These are phyloP conservation scores for Panicum virgatum DNA, from an alignment of 202 grass and related monocot species.

Conservation along the genomic window DNA sequence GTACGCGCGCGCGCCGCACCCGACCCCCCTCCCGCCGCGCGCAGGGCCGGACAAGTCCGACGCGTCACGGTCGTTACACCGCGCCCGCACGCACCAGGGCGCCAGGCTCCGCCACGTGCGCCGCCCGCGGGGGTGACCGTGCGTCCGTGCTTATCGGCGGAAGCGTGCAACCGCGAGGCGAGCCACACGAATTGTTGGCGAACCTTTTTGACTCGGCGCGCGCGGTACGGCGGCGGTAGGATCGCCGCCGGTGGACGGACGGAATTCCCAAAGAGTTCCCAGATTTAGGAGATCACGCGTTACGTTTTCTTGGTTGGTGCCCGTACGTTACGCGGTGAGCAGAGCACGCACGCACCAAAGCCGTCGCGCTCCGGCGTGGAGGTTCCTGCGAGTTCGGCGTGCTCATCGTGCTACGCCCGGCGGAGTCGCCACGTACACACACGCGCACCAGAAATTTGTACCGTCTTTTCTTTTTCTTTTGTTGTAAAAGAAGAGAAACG, in stretches of 20 bases:
- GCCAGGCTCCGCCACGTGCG: background rate
- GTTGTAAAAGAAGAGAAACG: background rate
- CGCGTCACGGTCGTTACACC: background rate
- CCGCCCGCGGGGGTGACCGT: background rate
- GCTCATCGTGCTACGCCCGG: no score
- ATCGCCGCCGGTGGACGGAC: background rate
- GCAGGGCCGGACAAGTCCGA: background rate
- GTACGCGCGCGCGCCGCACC: background rate
- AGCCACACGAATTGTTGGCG: background rate
- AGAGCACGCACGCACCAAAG: background rate
- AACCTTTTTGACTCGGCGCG: background rate
- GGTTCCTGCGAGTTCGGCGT: background rate
- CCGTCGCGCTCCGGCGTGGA: background rate
- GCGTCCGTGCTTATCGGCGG: background rate
- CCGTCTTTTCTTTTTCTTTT: no score
- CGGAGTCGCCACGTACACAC: no score
- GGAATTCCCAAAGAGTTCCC: background rate
- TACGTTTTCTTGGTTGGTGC: background rate
- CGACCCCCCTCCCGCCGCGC: background rate
- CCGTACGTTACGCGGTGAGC: background rate
- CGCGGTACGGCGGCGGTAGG: no score
- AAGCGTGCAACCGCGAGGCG: background rate
- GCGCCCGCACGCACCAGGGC: background rate
- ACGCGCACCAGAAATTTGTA: no score
- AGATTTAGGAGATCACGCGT: background rate